Base-by-base conservation (phyloP, 2,329 filamentous ascomycete species). In the Penicillium nordicum region DNA sequence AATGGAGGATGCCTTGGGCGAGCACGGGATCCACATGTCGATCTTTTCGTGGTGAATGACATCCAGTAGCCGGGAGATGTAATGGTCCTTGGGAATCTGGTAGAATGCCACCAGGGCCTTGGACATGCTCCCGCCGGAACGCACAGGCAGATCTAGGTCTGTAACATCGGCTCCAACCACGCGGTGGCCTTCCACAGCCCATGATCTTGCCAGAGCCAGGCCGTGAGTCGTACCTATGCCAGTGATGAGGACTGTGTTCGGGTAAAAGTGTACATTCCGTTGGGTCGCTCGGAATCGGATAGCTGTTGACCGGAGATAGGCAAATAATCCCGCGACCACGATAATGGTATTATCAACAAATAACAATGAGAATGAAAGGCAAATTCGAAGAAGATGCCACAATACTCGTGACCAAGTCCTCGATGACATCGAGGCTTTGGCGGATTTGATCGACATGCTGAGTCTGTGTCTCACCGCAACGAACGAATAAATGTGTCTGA, bases 191-290 rank as follows among this genome's bases (percentile, higher is more conserved):
- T 80, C 79, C 25, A 80, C 72, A 62, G 87, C 79, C 70, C 91
- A 88, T 4, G 82, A 71, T 34, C 89, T 82, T 5, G 88, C 86
- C 9, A 92, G 74, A 0, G 78, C 75, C 3, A 92, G 78, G 4
- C 88, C 88, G 68, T 90, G 89, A 42, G 83, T 80, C 82, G 90
- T 92, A 44, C 84, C 84, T 3, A 91, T 79, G 2, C 89, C 88
- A 0, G 88, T 91, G 41, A 92, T 81, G 14, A 92, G 80, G 36
- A 92, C 76, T 0, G 82, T 88, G 52, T 79, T 80, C 1, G 75
- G 74, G 34, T 72, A 69, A 63, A 77, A 78, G 8, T 65, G 68
- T 1, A 73, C 68, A 55, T 72, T 66, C 12, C 62, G 59, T 4
- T 68, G 64, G 16, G 65, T 64, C 23, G 12, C 16, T 21, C 57